Base-by-base conservation (phyloP, 805 yeast genomes). In the Candida krabiensis region DNA sequence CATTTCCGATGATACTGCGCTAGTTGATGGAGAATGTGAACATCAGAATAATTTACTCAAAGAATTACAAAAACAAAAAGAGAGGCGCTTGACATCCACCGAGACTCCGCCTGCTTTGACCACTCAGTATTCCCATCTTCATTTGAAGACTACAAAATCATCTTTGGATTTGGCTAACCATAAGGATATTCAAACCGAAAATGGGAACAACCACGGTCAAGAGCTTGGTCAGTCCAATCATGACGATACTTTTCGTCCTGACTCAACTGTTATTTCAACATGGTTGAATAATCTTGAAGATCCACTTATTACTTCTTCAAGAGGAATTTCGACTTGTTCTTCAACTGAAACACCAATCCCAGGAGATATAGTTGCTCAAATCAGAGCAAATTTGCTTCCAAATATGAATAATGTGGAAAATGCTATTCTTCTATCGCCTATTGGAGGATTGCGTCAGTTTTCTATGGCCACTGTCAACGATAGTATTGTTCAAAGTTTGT, bases 391-490 rank as follows among this genome's bases (percentile, higher is more conserved):
- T 9, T 33, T 38, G 27, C 27, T 19, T 4, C 33, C 27, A 3
- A 27, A 29, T 7, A 5, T 37, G 0, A 29, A 25, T 12, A 19
- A 37, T 16, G 37, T 25, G 1, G 31, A 46, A 11, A 38, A 55
- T 11, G 56, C 69, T 2, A 32, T 69, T n/a, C 38, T 69, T 25
- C 44, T 68, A 14, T 54, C 70, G 19, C 68, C 72, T 2, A 53
- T 68, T 35, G 74, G 74, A 29, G 74, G 74, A 0, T 43, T 69
- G 14, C 59, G 71, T 35, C 70, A 68, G 39, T 58, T 63, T 32
- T 47, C 72, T 5, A 55, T 58, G 43, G 57, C 64, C 3, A 32
- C 55, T 2, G 30, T 61, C 5, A 47, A 53, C 27, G 47, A 53
- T 8, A 7, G 30, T 9, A 16, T 62, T 6, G 37, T 56, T 13